Base-by-base conservation (phyloP, 306 rosid genomes). In the Cercis canadensis region DNA sequence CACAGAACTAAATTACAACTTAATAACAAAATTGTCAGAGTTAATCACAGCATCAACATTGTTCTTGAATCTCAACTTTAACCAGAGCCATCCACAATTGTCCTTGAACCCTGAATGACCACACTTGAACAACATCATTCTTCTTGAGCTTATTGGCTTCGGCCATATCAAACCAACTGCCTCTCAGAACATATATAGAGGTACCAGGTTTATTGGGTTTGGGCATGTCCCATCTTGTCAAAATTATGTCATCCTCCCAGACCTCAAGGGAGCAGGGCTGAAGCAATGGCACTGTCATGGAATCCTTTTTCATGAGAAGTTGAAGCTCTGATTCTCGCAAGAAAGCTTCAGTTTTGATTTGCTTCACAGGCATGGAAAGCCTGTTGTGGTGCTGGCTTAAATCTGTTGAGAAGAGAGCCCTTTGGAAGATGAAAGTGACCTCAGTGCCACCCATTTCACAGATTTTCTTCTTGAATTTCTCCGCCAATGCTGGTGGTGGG, bases 111-210 rank as follows among this genome's bases (percentile, higher is more conserved):
- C 37, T n/a, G 4, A 54, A 54, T 0, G 60, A 54, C 37, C 60
- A 54, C 0, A 54, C 16, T 24, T 54, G 60, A 0, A 54, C 37
- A 0, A 24, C 9, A 3, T 54, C 16, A 1, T 54, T 12, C 9
- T 3, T 6, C 1, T 3, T 24, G 37, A 54, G 60, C 0, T 14
- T 14, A 54, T 54, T 21, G 3, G 3, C 16, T 0, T 0, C 0
- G 0, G 16, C 60, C n/a, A 24, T 12, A 7, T 11, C 9, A 1
- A 1, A 21, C 60, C 60, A 24, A 24, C 15, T 2, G 1, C 15
- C 1, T 53, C 34, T 53, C 82, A 8, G 70, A 80, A 59, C 62
- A 32, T 70, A 29, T 10, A 40, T n/a, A 4, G 41, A 21, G 63
- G 21, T 51, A 8, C 7, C 39, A 3, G 5, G 39, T 4, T 7